Percentiles rank a stretch among this genome's conserved stretches.
Evolutionary conservation across 352 stramenopile genomes (phyloP).

Genomic region (Phytophthora meadii): DNA sequence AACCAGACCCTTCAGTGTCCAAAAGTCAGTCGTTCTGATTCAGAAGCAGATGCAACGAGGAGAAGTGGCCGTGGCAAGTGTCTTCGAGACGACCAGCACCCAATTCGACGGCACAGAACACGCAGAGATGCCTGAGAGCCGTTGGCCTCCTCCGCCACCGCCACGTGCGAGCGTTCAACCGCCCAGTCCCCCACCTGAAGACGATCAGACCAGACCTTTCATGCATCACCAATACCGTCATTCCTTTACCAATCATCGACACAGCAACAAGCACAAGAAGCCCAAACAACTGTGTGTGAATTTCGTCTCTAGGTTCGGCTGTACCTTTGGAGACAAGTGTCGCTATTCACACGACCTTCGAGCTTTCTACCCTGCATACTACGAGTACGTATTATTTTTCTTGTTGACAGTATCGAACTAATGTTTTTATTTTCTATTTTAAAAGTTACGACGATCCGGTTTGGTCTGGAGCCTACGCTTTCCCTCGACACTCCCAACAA

Average conservation of each 20-base stretch:
- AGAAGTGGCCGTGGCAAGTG: slow-evolving; percentile 53
- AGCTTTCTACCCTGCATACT: slow-evolving; percentile 29
- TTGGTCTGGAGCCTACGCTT: slow-evolving; percentile 20
- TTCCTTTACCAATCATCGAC: slow-evolving; percentile 6
- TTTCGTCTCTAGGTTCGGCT: slow-evolving; percentile 52
- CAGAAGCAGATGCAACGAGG: slow-evolving; percentile 40
- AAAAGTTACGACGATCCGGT: slow-evolving; percentile 16
- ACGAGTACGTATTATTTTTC: slow-evolving; percentile 26
- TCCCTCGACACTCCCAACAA: slow-evolving; percentile 23
- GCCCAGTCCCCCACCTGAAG: slow-evolving; percentile 3
- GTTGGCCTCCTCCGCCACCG: slow-evolving; percentile 7
- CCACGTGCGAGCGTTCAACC: not conserved
- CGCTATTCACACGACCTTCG: slow-evolving; percentile 61
- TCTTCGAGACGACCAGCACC: slow-evolving; percentile 23
- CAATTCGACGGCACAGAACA: slow-evolving; percentile 26
- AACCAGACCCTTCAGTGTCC: not conserved
- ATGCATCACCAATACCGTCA: slow-evolving; percentile 18
- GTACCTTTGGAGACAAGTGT: slow-evolving; percentile 60
- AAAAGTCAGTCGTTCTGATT: slow-evolving; percentile 11
- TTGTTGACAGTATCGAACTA: slow-evolving; percentile 3
- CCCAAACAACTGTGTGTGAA: slow-evolving; percentile 42
- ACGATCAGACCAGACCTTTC: slow-evolving; percentile 18
- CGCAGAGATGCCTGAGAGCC: slow-evolving; percentile 19
- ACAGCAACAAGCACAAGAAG: slow-evolving; percentile 31
- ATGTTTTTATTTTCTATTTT: slow-evolving; percentile 9